These are phyloP conservation scores for Curvularia eragrostidis DNA, from an alignment of 2,329 filamentous ascomycete genomes.

Conservation along the genomic window DNA sequence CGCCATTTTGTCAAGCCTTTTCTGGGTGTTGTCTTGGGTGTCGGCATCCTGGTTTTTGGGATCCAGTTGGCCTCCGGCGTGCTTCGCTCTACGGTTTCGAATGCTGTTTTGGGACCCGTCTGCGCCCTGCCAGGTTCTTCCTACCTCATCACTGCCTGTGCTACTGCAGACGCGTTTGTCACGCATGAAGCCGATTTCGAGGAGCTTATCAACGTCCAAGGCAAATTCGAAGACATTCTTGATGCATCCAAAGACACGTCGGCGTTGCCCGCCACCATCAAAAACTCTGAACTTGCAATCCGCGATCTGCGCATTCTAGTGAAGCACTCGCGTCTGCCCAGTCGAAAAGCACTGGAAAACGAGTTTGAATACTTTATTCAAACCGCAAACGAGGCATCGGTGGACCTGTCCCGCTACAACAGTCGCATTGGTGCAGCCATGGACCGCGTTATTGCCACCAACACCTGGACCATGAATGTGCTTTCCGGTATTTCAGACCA, in stretches of 20 bases:
- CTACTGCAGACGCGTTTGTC: constrained; percentile 15
- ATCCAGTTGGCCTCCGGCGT: constrained; percentile 64
- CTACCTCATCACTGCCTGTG: constrained; percentile 70
- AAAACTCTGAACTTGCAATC: constrained; percentile 74
- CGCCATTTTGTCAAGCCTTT: constrained; percentile 67
- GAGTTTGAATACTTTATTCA: constrained; percentile 81
- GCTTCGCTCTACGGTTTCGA: constrained; percentile 67
- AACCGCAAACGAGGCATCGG: constrained; percentile 67
- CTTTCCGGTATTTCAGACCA: constrained; percentile 66
- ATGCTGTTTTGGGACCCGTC: constrained; percentile 70
- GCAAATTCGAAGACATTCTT: constrained; percentile 77
- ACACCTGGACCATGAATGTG: constrained; percentile 75
- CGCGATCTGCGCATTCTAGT: constrained; percentile 77
- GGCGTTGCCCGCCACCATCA: constrained; percentile 78
- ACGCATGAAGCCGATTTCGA: constrained; percentile 65
- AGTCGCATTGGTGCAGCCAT: constrained; percentile 75
- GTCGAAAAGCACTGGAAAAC: constrained; percentile 72
- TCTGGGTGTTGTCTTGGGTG: constrained; percentile 62
- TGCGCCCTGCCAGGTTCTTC: constrained; percentile 73
- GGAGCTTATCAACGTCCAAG: constrained; percentile 74
- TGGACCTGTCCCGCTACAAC: constrained; percentile 77
- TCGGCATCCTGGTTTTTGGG: constrained; percentile 62
- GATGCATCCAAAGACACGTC: constrained; percentile 70
- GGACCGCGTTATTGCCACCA: constrained; percentile 76
- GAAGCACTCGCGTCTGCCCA: constrained; percentile 70